Evolutionary conservation across 2,329 filamentous ascomycete genomes (phyloP).

Genomic region (Fusarium sulawesiense): DNA sequence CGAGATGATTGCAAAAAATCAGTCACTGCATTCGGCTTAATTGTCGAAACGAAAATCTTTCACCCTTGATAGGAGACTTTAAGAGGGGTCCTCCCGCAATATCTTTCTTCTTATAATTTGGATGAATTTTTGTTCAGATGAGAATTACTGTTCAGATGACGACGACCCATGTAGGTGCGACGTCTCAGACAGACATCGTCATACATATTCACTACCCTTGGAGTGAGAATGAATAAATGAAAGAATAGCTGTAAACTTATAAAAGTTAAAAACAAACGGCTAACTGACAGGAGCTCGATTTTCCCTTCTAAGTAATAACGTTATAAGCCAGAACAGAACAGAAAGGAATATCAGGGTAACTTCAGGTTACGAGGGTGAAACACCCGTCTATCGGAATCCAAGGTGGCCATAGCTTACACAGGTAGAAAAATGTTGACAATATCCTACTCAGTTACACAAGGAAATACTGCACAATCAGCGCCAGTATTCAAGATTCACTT

Average conservation of each 20-base stretch:
- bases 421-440: background rate
- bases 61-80: background rate
- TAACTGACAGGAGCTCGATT: background rate
- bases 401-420: background rate
- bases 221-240: background rate
- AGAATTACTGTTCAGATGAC: background rate
- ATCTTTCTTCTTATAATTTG: background rate
- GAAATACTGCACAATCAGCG: too few relatives aligned
- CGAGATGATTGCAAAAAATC: slow-evolving; percentile 11
- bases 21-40: background rate
- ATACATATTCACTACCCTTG: background rate
- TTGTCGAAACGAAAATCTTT: background rate
- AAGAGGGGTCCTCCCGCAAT: background rate
- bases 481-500: too few relatives aligned
- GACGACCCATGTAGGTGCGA: background rate
- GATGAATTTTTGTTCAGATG: background rate
- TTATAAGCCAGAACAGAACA: background rate
- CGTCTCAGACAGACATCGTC: background rate
- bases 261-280: background rate
- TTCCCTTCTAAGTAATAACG: fast-evolving
- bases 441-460: too few relatives aligned
- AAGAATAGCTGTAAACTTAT: background rate
- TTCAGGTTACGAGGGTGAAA: background rate
- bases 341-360: background rate
- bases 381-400: background rate